Conservation (phyloP, 768 basidiomycete species). For the Boletus pseudopeckii region DNA sequence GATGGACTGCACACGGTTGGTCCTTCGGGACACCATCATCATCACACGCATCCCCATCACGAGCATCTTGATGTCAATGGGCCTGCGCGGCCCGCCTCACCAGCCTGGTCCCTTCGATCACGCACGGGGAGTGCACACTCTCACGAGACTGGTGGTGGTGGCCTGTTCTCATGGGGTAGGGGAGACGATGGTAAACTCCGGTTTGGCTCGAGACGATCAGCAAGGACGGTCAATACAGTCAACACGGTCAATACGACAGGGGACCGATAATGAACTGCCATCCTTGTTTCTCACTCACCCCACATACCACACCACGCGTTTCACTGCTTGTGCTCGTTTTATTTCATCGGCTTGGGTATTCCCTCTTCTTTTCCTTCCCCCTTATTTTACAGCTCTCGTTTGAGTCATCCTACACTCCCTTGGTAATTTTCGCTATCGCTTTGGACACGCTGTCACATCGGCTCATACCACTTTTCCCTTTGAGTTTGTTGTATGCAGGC, state of each 20-base stretch:
- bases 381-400: slow-evolving; percentile 18
- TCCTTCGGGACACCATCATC: slow-evolving; percentile 53
- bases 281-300: not conserved
- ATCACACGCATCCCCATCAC: slow-evolving; percentile 55
- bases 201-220: slow-evolving; percentile 71
- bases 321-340: slow-evolving; percentile 8
- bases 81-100: slow-evolving; percentile 63
- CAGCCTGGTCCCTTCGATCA: slow-evolving; percentile 85
- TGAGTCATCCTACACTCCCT: slow-evolving; percentile 31
- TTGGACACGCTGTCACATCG: slow-evolving; percentile 10
- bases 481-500: slow-evolving; percentile 31
- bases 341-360: not conserved
- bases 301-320: not conserved
- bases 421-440: slow-evolving; percentile 30
- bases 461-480: slow-evolving; percentile 11
- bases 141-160: slow-evolving; percentile 58
- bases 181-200: slow-evolving; percentile 63
- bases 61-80: slow-evolving; percentile 51
- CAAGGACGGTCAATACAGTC: slow-evolving; percentile 35
- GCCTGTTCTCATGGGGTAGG: slow-evolving; percentile 64
- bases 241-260: slow-evolving; percentile 9
- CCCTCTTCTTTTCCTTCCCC: not conserved
- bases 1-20: slow-evolving; percentile 87
- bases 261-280: slow-evolving; percentile 21
- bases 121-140: slow-evolving; percentile 71